Evolutionary conservation across 2,329 filamentous ascomycete species (phyloP), one percentile per base, ranked within the genome.

Genomic region (Aspergillus cejpii): DNA sequence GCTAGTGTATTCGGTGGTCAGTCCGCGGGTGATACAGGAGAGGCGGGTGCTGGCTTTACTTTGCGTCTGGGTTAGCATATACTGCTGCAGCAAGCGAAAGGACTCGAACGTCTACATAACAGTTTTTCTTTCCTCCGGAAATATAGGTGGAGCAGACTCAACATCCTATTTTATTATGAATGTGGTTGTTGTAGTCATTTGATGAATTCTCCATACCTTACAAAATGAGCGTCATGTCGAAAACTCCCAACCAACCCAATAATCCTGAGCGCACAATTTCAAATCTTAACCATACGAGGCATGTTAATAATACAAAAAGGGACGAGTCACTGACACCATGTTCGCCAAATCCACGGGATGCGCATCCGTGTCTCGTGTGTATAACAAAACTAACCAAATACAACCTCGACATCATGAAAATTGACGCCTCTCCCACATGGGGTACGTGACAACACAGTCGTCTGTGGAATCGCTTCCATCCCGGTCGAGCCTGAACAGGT

Each of bases 1-100:
- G 82, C 78, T 43, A 78, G 82, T 51, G 83, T 89, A 29, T 87
- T 89, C 63, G 77, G 80, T 8, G 78, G 80, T 2, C 74, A 81
- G 26, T 77, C 83, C 42, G 77, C 73, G 52, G 82, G 83, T 3
- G 83, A 79, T 26, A 80, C 82, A 2, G 6, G 85, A 80, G 67
- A 77, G 74, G 34, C 64, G 80, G 61, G 79, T 74, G 55, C 81
- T 79, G 77, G 68, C 4, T 70, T 70, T 54, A 59, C 64, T 10
- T 65, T 89, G 51, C 78, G 84, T 31, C 77, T 89, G 70, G 70
- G 68, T n/a, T 72, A 54, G 47, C 29, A 19, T 41, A 12, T 19
- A 11, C 33, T 37, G 26, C 15, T 20, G n/a, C 20, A 24, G 19
- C 19, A 10, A 8, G 29, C 8, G 7, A 14, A 12, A 2, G 15